Evolutionary conservation across 2,329 filamentous ascomycete genomes (phyloP).

Genomic region (Cladorrhinum sp.): DNA sequence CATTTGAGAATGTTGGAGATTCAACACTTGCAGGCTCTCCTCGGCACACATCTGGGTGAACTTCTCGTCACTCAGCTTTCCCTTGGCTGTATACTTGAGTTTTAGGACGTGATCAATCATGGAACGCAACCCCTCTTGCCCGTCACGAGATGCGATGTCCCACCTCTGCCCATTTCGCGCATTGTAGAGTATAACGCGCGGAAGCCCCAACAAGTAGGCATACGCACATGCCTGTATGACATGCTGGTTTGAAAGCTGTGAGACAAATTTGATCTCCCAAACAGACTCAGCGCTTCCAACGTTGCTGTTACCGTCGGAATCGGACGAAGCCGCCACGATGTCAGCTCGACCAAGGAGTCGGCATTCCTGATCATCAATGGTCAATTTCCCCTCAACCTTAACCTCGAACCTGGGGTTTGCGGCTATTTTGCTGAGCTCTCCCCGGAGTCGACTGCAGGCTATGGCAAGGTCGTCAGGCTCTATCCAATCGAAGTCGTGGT

Average conservation of each 20-base stretch:
- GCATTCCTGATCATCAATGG: constrained; percentile 3
- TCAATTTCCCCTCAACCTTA: not conserved
- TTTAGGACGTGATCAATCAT: constrained; percentile 7
- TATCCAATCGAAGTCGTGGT: constrained; percentile 6
- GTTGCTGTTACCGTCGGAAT: constrained; percentile 2
- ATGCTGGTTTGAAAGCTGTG: constrained; percentile 11
- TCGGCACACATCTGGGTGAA: constrained; percentile 7
- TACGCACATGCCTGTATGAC: constrained; percentile 8
- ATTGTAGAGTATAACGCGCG: constrained; percentile 8
- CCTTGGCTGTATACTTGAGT: constrained; percentile 1
- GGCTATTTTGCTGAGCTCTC: constrained; percentile 2
- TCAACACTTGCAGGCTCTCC: constrained; percentile 7
- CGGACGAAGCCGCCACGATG: constrained; percentile 8
- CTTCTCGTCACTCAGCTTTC: constrained; percentile 7
- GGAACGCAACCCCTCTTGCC: constrained; percentile 5
- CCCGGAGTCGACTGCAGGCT: constrained; percentile 7
- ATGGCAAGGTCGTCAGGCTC: constrained; percentile 7
- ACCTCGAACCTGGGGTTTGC: constrained; percentile 6
- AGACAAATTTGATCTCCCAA: constrained; percentile 9
- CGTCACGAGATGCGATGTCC: constrained; percentile 4
- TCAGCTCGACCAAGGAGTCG: constrained; percentile 5
- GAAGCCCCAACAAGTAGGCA: constrained; percentile 4
- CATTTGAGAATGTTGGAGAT: no score
- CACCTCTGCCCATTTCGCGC: constrained; percentile 6
- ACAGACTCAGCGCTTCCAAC: constrained; percentile 6